Base-by-base conservation (phyloP, 2,329 filamentous ascomycete species). In the Colletotrichum sp. region DNA sequence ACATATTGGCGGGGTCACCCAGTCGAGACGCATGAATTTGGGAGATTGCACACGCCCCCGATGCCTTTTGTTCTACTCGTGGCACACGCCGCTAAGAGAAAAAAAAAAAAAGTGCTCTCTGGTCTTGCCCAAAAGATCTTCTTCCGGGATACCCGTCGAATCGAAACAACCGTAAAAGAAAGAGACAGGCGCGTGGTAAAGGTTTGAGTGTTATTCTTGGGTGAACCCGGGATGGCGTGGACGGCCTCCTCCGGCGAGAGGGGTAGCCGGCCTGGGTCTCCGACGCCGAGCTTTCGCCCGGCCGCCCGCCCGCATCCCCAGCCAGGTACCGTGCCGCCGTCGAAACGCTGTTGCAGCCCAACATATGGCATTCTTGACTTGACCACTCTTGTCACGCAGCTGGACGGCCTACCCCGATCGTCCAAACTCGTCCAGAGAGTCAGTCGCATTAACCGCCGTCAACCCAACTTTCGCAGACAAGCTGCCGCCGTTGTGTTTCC, bases 11-110 rank as follows among this genome's bases (percentile, higher is more conserved):
- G 70, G 73, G 70, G 73, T 39, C 64, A 73, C 64, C 73, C 73
- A 8, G 73, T 67, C 71, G 62, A 75, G 75, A 62, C 49, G 75
- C 75, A 77, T 77, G 71, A 77, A 71, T 75, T 63, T 66, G 67
- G 75, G 75, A 77, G 28, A 77, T 77, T 77, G 30, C 57, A 69
- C 72, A 75, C 63, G 69, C 62, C 69, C 62, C 69, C 49, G 21
- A 24, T 36, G 59, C 34, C 67, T 21, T 59, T 68, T 28, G 30
- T 49, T 18, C 49, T 67, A 28, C 36, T 71, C 59, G 18, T 57
- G 34, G 28, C 44, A 32, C 62, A 67, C 63, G 62, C 69, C 55
- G 64, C 44, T 21, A 49, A 21, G n/a, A 49, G n/a, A 21, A 3
- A 7, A 5, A 7, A 18, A 16, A 49, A 49, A 49, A 60, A 44